A percentile compares a stretch with the other conserved stretches of the same genome.
phyloP scores from a whole-genome alignment of 139 green algal species.

The Microglena sp. region DNA sequence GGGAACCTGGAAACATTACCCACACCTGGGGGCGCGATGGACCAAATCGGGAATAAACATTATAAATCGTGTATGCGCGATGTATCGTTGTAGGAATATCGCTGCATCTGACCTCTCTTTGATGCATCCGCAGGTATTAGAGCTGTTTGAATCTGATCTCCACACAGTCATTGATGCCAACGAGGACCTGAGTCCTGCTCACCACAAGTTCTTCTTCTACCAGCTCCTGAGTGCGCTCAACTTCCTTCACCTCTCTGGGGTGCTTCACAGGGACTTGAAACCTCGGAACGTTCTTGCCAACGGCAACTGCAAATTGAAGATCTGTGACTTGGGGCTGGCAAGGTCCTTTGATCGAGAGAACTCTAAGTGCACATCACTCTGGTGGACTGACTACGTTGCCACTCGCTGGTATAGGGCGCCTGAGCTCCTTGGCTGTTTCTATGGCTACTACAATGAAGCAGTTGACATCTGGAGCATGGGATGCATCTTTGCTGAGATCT shows the following conservation, averaged over 20 bases:
- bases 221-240: slow-evolving; percentile 91
- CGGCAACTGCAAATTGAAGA: slow-evolving; percentile 47
- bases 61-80: too few relatives aligned
- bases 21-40: too few relatives aligned
- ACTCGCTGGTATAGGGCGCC: slow-evolving; percentile 96
- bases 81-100: too few relatives aligned
- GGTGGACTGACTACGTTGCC: slow-evolving; percentile 83
- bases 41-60: too few relatives aligned
- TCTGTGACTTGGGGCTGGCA: slow-evolving; percentile 89
- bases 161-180: slow-evolving; percentile 65
- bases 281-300: slow-evolving; percentile 88
- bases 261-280: slow-evolving; percentile 90
- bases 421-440: slow-evolving; percentile 64
- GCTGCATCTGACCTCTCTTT: too few relatives aligned
- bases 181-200: slow-evolving; percentile 88
- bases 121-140: too few relatives aligned
- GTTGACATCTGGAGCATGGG: slow-evolving; percentile 94
- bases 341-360: slow-evolving; percentile 55
- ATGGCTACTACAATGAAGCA: slow-evolving; percentile 29
- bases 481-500: slow-evolving; percentile 97
- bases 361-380: slow-evolving; percentile 8
- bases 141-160: slow-evolving; percentile 36
- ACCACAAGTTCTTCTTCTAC: slow-evolving; percentile 80
- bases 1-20: too few relatives aligned
- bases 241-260: slow-evolving; percentile 83